Evolutionary conservation across 78 protist species (phyloP).

Genomic region (Tieghemostelium lacteum): DNA sequence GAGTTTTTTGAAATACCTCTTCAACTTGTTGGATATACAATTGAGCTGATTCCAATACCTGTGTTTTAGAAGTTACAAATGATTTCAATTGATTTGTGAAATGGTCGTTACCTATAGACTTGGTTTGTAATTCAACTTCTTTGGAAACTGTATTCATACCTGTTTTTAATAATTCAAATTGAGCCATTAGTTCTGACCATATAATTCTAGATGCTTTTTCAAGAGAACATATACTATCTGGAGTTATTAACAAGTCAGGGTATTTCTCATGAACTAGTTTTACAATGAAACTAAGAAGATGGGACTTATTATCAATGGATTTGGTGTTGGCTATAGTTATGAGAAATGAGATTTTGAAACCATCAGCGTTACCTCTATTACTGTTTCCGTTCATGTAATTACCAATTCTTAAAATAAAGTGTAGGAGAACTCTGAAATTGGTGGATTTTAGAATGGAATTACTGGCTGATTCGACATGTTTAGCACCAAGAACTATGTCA

Average conservation of each 20-base stretch:
- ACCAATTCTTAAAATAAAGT: constrained; percentile 35
- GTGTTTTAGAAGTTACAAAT: background rate
- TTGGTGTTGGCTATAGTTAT: constrained; percentile 31
- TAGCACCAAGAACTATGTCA: constrained; percentile 21
- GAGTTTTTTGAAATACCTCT: background rate
- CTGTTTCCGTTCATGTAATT: constrained; percentile 46
- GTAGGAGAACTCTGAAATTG: background rate
- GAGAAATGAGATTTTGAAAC: constrained; percentile 44
- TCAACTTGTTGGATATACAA: constrained; percentile 35
- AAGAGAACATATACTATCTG: background rate
- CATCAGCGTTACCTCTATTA: constrained; percentile 39
- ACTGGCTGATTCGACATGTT: constrained; percentile 4
- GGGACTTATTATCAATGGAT: constrained; percentile 55
- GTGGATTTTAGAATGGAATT: background rate
- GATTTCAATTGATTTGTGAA: constrained; percentile 13
- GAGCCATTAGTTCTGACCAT: constrained; percentile 37
- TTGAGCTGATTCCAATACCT: constrained; percentile 10
- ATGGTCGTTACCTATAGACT: constrained; percentile 29
- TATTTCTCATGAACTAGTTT: constrained; percentile 9
- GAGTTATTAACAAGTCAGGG: constrained; percentile 28
- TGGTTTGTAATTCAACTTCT: constrained; percentile 41
- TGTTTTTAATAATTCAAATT: background rate
- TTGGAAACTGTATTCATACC: constrained; percentile 37
- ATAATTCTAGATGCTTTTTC: constrained; percentile 33
- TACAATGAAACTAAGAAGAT: constrained; percentile 11